Evolutionary conservation across 106 monocot genomes (phyloP), one percentile per base, ranked within the genome.

Genomic region (Dendrobium nobile): DNA sequence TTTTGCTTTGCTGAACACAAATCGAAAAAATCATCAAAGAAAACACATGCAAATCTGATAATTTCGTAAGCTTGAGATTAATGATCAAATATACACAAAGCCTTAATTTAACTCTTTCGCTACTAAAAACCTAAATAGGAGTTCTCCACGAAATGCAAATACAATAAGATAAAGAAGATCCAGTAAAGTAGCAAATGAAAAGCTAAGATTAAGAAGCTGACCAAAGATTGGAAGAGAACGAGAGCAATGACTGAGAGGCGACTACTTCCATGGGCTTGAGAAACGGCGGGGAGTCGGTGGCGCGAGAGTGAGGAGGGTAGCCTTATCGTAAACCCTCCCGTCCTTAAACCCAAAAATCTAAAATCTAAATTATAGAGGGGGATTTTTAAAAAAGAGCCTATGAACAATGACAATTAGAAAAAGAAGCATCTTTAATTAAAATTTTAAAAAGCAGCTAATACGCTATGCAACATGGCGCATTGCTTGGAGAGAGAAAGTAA

Each of bases 171-270:
- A n/a, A 51, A 47, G 26, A 76, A 47, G 45, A 48, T 48, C 48
- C 48, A 51, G 16, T 3, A 17, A 11, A 43, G 74, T 3, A 26
- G 11, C 20, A 76, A 47, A 6, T 48, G 13, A 27, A 24, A 3
- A 15, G 37, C 24, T 45, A 43, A 1, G 45, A 8, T 22, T 54
- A 10, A 16, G 40, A 33, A 15, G 33, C 72, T 42, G 81, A 92
- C 92, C 90, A 86, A 19, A 90, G 68, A 79, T 78, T 90, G 45
- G 92, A 90, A 24, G 90, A 83, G 82, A 92, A 88, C 42, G 90
- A 90, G 33, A 90, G 83, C 24, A 81, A 77, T 33, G 88, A 90
- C 37, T 85, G 86, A 65, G 88, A 84, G 40, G 77, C 83, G 31
- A 83, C 78, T 75, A 83, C 84, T 81, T 83, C 85, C 83, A 80